Evolutionary conservation across 2,329 filamentous ascomycete genomes (phyloP).

Genomic region (Fusarium pininemorale): DNA sequence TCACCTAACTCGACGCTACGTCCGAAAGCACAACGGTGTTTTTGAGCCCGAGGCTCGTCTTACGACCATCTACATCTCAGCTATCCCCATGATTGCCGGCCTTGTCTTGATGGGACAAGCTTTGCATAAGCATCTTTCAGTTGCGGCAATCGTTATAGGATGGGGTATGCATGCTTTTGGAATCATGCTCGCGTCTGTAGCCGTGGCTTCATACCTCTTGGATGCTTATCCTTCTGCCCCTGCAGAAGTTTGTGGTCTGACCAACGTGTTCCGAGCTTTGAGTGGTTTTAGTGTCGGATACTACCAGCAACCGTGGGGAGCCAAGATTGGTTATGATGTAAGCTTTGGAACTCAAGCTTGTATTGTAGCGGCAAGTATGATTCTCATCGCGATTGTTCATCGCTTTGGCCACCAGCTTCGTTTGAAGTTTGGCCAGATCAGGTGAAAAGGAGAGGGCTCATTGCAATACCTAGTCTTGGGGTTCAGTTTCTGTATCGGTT

Average conservation of each 20-base stretch:
- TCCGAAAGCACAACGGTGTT: constrained; percentile 56
- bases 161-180: constrained; percentile 67
- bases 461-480: too few species aligned
- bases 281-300: constrained; percentile 61
- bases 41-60: constrained; percentile 67
- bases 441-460: not conserved
- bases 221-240: constrained; percentile 60
- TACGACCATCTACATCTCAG: constrained; percentile 55
- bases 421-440: constrained; percentile 18
- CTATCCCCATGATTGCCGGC: constrained; percentile 59
- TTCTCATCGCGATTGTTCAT: constrained; percentile 24
- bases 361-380: constrained; percentile 42
- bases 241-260: constrained; percentile 57
- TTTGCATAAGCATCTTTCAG: constrained; percentile 53
- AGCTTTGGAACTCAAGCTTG: constrained; percentile 53
- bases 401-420: constrained; percentile 5
- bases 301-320: constrained; percentile 57
- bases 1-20: constrained; percentile 55
- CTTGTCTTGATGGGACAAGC: constrained; percentile 63
- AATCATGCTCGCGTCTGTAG: constrained; percentile 61
- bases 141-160: constrained; percentile 34
- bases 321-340: constrained; percentile 47
- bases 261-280: constrained; percentile 49
- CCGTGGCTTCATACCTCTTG: constrained; percentile 57
- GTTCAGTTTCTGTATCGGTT: too few species aligned